phyloP scores from a whole-genome alignment of 1,139 yeast genomes.

The Arxiozyma heterogenica region DNA sequence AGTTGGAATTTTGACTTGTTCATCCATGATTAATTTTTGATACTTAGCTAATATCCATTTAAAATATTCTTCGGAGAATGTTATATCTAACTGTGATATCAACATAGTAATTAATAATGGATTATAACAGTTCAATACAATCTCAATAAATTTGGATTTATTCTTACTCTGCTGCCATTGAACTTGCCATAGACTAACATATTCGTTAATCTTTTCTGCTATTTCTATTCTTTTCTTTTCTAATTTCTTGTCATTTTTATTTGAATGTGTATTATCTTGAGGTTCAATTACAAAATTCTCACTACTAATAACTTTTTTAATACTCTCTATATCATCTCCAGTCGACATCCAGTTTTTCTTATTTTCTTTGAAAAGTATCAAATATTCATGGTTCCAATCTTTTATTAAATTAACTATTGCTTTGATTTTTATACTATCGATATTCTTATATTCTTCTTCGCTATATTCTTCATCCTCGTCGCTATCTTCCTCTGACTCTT shows the following conservation, averaged over 20 bases:
- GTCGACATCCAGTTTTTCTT: conserved; percentile 15
- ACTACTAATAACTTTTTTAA: conserved; percentile 15
- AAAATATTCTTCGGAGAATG: neutral
- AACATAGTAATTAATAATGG: conserved; percentile 9
- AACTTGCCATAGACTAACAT: conserved; percentile 13
- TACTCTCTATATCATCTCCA: neutral
- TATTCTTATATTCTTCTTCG: conserved; percentile 22
- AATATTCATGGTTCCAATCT: conserved; percentile 6
- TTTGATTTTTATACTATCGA: conserved; percentile 6
- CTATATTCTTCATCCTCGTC: conserved; percentile 26
- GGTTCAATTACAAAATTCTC: conserved; percentile 12
- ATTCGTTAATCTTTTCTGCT: conserved; percentile 10
- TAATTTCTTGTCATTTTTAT: neutral
- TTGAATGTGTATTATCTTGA: conserved; percentile 2
- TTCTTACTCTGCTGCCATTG: conserved; percentile 17
- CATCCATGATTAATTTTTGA: neutral
- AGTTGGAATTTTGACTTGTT: neutral
- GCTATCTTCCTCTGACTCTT: conserved; percentile 19
- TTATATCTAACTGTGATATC: conserved; percentile 8
- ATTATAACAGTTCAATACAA: conserved; percentile 9
- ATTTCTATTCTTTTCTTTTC: conserved; percentile 11
- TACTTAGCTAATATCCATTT: conserved; percentile 14
- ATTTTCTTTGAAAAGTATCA: conserved; percentile 26
- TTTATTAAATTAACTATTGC: conserved; percentile 3
- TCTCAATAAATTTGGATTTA: conserved; percentile 10